A percentile compares a stretch with the other conserved stretches of the same genome.
Evolutionary conservation across 306 rosid species (phyloP).

Genomic region (Vicia sativa): DNA sequence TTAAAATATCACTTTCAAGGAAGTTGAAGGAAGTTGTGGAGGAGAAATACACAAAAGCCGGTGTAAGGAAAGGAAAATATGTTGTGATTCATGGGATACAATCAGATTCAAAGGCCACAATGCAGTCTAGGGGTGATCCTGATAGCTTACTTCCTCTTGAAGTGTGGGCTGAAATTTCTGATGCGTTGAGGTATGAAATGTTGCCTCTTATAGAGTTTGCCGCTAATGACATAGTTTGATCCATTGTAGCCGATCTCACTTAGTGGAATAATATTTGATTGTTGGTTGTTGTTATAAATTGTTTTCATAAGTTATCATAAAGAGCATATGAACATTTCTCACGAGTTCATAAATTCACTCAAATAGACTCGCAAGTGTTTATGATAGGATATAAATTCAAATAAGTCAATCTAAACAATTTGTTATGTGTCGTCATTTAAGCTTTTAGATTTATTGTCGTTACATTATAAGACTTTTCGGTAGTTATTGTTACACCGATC

Average conservation of each 20-base stretch:
- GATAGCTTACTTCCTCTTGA: slow-evolving; percentile 87
- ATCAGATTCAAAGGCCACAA: slow-evolving; percentile 92
- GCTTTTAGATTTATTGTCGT: slow-evolving; percentile 3
- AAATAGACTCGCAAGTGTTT: too few species aligned
- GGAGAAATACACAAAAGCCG: slow-evolving; percentile 65
- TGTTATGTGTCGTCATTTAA: slow-evolving; percentile 4
- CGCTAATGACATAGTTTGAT: not conserved
- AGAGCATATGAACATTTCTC: too few species aligned
- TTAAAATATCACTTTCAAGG: slow-evolving; percentile 70
- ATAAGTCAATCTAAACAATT: too few species aligned
- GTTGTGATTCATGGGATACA: slow-evolving; percentile 82
- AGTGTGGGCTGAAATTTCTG: slow-evolving; percentile 71
- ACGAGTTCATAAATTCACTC: too few species aligned
- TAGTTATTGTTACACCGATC: not conserved
- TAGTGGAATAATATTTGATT: too few species aligned
- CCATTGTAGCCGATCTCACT: too few species aligned
- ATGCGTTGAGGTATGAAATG: slow-evolving; percentile 46
- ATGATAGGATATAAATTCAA: too few species aligned
- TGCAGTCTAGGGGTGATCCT: slow-evolving; percentile 85
- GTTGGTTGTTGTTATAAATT: too few species aligned
- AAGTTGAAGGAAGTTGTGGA: slow-evolving; percentile 79
- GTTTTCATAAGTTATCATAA: too few species aligned
- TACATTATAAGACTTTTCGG: slow-evolving; percentile 5
- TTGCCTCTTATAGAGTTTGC: not conserved
- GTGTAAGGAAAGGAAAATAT: slow-evolving; percentile 68